Percentiles rank a stretch among this genome's conserved stretches.
These are phyloP conservation scores for Pulveroboletus sp. DNA, from an alignment of 768 basidiomycete genomes.

Conservation along the genomic window DNA sequence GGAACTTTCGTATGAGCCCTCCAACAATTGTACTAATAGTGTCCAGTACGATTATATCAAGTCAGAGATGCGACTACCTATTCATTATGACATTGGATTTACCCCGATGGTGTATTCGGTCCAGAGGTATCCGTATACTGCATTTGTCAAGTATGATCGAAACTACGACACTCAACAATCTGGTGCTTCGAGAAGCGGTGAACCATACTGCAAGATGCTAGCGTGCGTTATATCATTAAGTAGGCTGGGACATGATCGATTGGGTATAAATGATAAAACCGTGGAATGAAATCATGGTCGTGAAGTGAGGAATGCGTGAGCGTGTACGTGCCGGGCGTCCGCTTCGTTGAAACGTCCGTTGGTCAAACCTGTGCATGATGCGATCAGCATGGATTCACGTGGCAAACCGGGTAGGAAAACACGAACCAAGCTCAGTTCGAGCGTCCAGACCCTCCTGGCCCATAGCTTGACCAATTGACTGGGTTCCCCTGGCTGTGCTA, in stretches of 20 bases:
- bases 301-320: conserved; percentile 9
- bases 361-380: conserved; percentile 17
- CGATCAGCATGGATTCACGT: background rate
- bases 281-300: conserved; percentile 18
- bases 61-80: too few species aligned
- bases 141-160: background rate
- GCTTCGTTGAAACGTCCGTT: background rate
- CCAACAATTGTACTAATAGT: too few species aligned
- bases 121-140: background rate
- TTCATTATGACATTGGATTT: background rate
- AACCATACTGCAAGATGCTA: conserved; percentile 22
- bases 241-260: conserved; percentile 25
- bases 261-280: conserved; percentile 25
- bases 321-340: conserved; percentile 2
- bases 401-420: background rate
- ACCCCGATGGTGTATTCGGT: background rate
- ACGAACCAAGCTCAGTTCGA: conserved; percentile 89
- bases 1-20: too few species aligned
- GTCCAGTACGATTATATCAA: too few species aligned
- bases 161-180: background rate
- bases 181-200: background rate
- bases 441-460: conserved; percentile 97
- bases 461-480: conserved; percentile 79
- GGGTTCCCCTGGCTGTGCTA: conserved; percentile 56
- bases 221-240: conserved; percentile 27